phyloP scores from a whole-genome alignment of 495 filamentous ascomycete species.

The Clohesyomyces aquaticus region DNA sequence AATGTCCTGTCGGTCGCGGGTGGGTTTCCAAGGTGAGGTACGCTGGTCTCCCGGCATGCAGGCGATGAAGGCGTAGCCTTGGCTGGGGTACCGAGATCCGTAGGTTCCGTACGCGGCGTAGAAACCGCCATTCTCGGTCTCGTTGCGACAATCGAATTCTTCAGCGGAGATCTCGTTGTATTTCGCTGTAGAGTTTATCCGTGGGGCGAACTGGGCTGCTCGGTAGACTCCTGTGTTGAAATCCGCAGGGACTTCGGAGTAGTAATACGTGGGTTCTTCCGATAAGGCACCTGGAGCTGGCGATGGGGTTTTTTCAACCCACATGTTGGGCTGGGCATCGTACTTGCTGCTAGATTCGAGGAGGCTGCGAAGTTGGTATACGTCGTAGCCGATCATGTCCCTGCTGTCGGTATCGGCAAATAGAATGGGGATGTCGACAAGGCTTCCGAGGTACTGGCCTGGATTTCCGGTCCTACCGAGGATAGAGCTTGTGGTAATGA shows the following conservation, averaged over 20 bases:
- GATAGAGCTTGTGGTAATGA: not conserved
- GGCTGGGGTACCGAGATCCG: not conserved
- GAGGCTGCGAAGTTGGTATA: not conserved
- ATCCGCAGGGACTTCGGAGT: not conserved
- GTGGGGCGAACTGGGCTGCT: constrained; percentile 15
- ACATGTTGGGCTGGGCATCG: not conserved
- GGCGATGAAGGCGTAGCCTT: not conserved
- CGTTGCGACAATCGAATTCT: constrained; percentile 19
- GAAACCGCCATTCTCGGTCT: constrained; percentile 8
- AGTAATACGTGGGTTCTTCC: not conserved
- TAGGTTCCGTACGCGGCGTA: no score
- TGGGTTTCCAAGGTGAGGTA: constrained; percentile 11
- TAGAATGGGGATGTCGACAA: not conserved
- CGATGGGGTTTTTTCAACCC: not conserved
- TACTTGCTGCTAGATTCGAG: not conserved
- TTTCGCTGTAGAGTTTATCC: constrained; percentile 6
- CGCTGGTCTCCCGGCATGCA: constrained; percentile 15
- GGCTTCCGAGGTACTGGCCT: not conserved
- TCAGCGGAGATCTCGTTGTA: not conserved
- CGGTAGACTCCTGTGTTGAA: not conserved
- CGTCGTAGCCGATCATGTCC: not conserved
- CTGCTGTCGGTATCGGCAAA: no score
- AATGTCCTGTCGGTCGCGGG: constrained; percentile 20
- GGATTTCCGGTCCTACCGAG: not conserved
- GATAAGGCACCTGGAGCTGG: not conserved